phyloP scores from a whole-genome alignment of 345 rosid species.

The Boechera divaricarpa region DNA sequence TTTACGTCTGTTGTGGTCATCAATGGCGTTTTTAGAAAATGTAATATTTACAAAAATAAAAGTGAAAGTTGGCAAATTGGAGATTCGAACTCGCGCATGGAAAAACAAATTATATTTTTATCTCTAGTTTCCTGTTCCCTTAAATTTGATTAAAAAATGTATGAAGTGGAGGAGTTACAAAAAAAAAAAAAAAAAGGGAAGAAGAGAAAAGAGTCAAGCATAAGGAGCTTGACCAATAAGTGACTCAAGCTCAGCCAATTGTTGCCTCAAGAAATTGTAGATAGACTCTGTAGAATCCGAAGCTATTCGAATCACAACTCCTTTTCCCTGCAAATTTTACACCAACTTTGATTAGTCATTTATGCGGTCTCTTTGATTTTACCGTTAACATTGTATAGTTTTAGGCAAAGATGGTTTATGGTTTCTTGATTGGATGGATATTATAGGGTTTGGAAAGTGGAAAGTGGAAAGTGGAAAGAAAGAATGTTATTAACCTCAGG shows the following conservation, averaged over 20 bases:
- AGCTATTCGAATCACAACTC: conserved; percentile 75
- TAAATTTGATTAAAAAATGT: no score
- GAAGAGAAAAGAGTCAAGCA: conserved; percentile 29
- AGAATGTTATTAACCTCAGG: conserved; percentile 56
- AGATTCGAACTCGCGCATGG: neutral
- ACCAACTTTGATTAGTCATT: conserved; percentile 16
- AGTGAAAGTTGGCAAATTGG: neutral
- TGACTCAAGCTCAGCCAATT: conserved; percentile 64
- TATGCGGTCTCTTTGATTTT: neutral
- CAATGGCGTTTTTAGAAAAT: neutral
- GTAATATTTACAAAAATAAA: neutral
- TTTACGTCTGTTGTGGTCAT: neutral
- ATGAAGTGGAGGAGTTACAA: no score
- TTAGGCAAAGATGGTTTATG: neutral
- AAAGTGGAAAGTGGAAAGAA: neutral
- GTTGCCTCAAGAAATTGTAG: conserved; percentile 70
- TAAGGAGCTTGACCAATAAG: conserved; percentile 78
- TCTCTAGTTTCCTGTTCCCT: neutral
- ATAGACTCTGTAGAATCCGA: conserved; percentile 85
- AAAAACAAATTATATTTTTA: neutral
- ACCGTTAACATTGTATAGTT: neutral
- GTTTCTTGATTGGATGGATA: conserved; percentile 2
- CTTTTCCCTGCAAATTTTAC: conserved; percentile 59
- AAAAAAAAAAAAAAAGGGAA: no score
- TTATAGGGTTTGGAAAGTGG: neutral